Conservation (phyloP, 176 grass and related monocot species). For the Melocanna baccifera region DNA sequence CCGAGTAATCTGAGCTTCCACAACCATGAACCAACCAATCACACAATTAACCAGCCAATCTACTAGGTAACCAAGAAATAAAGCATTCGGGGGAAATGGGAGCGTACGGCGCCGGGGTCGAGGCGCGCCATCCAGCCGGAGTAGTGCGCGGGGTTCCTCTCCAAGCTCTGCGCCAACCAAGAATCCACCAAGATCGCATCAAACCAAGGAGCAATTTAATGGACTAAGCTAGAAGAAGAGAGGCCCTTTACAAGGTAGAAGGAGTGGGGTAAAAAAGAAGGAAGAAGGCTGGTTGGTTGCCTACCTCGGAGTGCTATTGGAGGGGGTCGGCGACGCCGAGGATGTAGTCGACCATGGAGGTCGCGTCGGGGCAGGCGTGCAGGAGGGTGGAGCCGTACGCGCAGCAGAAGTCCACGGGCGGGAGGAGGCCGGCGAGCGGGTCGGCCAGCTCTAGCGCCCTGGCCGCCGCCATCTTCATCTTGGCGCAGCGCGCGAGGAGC, state of each 20-base stretch:
- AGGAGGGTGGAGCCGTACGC: slow-evolving; percentile 84
- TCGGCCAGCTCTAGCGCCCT: slow-evolving; percentile 44
- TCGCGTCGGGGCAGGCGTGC: slow-evolving; percentile 34
- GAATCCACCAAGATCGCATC: not conserved
- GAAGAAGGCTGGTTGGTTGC: not conserved
- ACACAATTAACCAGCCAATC: not conserved
- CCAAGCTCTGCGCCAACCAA: slow-evolving; percentile 61
- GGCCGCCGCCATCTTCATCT: not conserved
- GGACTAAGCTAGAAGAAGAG: not conserved
- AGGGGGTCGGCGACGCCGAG: slow-evolving; percentile 70
- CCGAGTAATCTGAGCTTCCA: slow-evolving; percentile 54
- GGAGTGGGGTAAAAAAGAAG: not conserved
- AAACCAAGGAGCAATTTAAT: slow-evolving; percentile 5
- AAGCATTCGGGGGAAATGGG: not conserved
- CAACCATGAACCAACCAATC: not conserved
- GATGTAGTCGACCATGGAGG: slow-evolving; percentile 94
- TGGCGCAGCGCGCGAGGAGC: not conserved
- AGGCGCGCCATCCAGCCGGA: slow-evolving; percentile 61
- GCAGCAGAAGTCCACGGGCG: slow-evolving; percentile 86
- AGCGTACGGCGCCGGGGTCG: slow-evolving; percentile 41
- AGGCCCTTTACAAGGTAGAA: not conserved
- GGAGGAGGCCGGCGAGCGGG: slow-evolving; percentile 57
- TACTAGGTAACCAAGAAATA: not conserved
- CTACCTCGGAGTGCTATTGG: slow-evolving; percentile 69
- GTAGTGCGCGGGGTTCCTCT: slow-evolving; percentile 72